These are phyloP conservation scores for Nemania diffusa DNA, from an alignment of 2,329 filamentous ascomycete genomes.

Conservation along the genomic window DNA sequence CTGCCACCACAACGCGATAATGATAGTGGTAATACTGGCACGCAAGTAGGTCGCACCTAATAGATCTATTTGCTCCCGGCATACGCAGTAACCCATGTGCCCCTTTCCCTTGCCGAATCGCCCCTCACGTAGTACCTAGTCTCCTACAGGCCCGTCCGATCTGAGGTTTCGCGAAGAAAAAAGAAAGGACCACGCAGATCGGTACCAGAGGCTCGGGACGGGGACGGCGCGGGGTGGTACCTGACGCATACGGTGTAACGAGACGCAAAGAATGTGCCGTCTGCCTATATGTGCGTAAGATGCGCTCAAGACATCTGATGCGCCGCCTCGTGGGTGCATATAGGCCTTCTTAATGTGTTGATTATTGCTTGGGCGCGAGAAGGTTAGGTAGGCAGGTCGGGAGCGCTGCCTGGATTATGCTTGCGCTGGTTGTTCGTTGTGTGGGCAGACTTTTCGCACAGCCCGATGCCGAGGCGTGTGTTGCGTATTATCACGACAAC, in stretches of 20 bases:
- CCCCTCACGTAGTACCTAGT: not conserved
- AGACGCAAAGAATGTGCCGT: not conserved
- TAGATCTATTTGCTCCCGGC: not conserved
- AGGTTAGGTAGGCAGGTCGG: not conserved
- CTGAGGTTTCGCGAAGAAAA: not conserved
- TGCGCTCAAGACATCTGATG: not conserved
- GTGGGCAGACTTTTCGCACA: not conserved
- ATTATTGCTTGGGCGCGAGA: not conserved
- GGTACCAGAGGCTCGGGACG: slow-evolving; percentile 17
- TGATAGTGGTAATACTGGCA: not conserved
- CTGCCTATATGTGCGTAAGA: not conserved
- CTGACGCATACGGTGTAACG: not conserved
- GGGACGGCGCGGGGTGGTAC: not conserved
- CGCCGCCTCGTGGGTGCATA: not conserved
- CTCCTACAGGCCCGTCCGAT: not conserved
- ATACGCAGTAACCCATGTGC: slow-evolving; percentile 4
- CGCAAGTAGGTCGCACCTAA: not conserved
- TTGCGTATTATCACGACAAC: not conserved
- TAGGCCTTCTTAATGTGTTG: not conserved
- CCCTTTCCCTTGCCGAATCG: not conserved
- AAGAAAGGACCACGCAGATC: slow-evolving; percentile 12
- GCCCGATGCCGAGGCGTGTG: not conserved
- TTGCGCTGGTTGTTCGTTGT: not conserved
- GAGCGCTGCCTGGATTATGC: not conserved
- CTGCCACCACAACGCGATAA: slow-evolving; percentile 9